Percentiles rank a stretch among this genome's conserved stretches.
Conservation (phyloP, 106 monocot genomes). For the Acorus calamus region DNA sequence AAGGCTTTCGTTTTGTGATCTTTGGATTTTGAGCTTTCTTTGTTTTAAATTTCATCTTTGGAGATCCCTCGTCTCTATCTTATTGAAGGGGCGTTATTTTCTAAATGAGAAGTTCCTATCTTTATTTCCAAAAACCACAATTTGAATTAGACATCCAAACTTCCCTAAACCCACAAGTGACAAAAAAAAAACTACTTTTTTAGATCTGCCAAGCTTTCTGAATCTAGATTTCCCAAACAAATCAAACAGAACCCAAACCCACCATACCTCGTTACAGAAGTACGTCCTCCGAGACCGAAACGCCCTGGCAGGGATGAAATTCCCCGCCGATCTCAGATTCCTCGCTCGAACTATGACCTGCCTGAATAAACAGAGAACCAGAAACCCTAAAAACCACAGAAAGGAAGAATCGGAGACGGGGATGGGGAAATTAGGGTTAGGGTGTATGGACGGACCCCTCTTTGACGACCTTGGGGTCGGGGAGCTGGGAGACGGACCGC, state of each 20-base stretch:
- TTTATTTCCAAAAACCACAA: too few relatives aligned
- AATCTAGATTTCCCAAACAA: not conserved
- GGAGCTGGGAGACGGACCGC: slow-evolving; percentile 49
- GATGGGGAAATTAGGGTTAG: not conserved
- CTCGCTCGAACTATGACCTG: slow-evolving; percentile 72
- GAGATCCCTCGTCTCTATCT: too few relatives aligned
- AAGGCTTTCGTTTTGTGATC: too few relatives aligned
- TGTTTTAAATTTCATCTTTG: too few relatives aligned
- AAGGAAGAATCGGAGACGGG: not conserved
- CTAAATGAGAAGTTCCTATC: too few relatives aligned
- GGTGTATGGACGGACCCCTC: slow-evolving; percentile 48
- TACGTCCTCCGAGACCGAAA: slow-evolving; percentile 49
- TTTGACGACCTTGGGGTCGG: slow-evolving; percentile 66
- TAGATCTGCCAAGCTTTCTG: not conserved
- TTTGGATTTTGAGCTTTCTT: too few relatives aligned
- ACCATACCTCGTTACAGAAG: slow-evolving; percentile 62
- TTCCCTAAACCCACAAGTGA: too few relatives aligned
- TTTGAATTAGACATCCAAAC: too few relatives aligned
- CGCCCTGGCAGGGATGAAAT: slow-evolving; percentile 58
- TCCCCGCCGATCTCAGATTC: slow-evolving; percentile 42
- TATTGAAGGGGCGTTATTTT: too few relatives aligned
- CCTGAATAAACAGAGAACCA: slow-evolving; percentile 9
- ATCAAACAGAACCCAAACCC: not conserved
- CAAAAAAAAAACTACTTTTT: too few relatives aligned
- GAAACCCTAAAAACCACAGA: not conserved